Conservation (phyloP, 164 flowering plant genomes). For the Berberis thunbergii region DNA sequence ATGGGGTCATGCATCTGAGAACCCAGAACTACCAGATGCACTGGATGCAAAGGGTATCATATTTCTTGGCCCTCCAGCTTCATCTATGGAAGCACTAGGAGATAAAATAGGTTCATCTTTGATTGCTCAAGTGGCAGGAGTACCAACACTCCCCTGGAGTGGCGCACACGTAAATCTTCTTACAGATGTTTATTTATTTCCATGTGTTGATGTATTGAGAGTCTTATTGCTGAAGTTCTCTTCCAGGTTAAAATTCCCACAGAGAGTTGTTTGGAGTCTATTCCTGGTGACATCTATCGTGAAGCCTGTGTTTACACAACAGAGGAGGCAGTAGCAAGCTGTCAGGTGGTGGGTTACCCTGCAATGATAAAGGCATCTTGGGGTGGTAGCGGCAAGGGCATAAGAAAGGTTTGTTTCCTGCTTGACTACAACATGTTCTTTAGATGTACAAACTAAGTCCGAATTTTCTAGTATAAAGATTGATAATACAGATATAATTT, state of each 20-base stretch:
- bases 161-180: slow-evolving; percentile 78
- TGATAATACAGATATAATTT: no score
- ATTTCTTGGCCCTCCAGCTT: slow-evolving; percentile 93
- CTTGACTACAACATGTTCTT: not conserved
- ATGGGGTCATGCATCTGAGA: slow-evolving; percentile 99
- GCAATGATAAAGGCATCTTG: slow-evolving; percentile 99
- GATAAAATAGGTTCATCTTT: slow-evolving; percentile 99
- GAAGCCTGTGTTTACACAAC: slow-evolving; percentile 93
- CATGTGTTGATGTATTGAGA: slow-evolving; percentile 1
- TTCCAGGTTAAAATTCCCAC: slow-evolving; percentile 80
- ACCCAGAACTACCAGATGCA: slow-evolving; percentile 97
- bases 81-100: slow-evolving; percentile 94
- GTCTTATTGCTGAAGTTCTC: not conserved
- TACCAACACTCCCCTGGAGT: slow-evolving; percentile 99
- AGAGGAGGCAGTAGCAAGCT: slow-evolving; percentile 95
- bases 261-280: slow-evolving; percentile 65
- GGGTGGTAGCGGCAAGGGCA: slow-evolving; percentile 99
- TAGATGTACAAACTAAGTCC: not conserved
- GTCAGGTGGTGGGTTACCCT: slow-evolving; percentile 98
- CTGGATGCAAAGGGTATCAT: slow-evolving; percentile 67
- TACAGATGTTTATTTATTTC: not conserved
- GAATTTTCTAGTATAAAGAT: no score
- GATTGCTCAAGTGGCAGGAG: slow-evolving; percentile 98
- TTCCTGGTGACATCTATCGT: slow-evolving; percentile 74
- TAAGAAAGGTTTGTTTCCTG: slow-evolving; percentile 79